Evolutionary conservation across 768 basidiomycete genomes (phyloP).

Genomic region (Pleurotus tuoliensis): DNA sequence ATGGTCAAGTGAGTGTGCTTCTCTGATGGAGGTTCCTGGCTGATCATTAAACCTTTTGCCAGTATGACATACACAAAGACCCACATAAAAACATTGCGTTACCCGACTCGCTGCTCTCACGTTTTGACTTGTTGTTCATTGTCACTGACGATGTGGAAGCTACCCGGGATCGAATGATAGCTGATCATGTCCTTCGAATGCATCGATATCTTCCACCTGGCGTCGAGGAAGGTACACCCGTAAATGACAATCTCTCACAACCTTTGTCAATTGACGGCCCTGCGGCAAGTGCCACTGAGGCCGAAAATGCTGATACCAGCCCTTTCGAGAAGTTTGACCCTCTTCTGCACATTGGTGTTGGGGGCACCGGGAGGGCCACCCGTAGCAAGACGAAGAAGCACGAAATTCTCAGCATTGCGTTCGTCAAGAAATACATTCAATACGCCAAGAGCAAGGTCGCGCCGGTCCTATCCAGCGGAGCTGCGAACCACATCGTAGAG

Average conservation of each 20-base stretch:
- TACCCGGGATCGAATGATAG: slow-evolving; percentile 87
- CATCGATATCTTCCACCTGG: slow-evolving; percentile 96
- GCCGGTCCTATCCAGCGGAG: slow-evolving; percentile 86
- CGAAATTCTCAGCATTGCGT: slow-evolving; percentile 88
- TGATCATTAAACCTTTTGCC: slow-evolving; percentile 12
- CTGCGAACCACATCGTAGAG: slow-evolving; percentile 90
- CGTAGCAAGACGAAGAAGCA: slow-evolving; percentile 61
- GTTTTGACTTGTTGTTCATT: slow-evolving; percentile 97
- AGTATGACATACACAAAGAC: slow-evolving; percentile 99
- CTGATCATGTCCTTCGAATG: slow-evolving; percentile 96
- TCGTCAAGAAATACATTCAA: slow-evolving; percentile 98
- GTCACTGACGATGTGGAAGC: slow-evolving; percentile 99
- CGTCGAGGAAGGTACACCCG: slow-evolving; percentile 92
- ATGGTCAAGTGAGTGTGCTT: slow-evolving; percentile 71
- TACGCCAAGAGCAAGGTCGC: slow-evolving; percentile 89
- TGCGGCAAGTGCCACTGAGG: slow-evolving; percentile 40
- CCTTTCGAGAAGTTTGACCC: slow-evolving; percentile 98
- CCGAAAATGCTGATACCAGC: slow-evolving; percentile 62
- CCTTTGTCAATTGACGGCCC: slow-evolving; percentile 86
- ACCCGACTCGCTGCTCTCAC: slow-evolving; percentile 94
- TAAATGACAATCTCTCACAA: slow-evolving; percentile 83
- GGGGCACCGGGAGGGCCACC: slow-evolving; percentile 46
- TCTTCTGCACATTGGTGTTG: slow-evolving; percentile 83
- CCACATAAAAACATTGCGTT: slow-evolving; percentile 98
- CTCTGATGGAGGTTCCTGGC: background rate